Conservation (phyloP, 441 rosid species). For the Dalechampia spathulata region DNA sequence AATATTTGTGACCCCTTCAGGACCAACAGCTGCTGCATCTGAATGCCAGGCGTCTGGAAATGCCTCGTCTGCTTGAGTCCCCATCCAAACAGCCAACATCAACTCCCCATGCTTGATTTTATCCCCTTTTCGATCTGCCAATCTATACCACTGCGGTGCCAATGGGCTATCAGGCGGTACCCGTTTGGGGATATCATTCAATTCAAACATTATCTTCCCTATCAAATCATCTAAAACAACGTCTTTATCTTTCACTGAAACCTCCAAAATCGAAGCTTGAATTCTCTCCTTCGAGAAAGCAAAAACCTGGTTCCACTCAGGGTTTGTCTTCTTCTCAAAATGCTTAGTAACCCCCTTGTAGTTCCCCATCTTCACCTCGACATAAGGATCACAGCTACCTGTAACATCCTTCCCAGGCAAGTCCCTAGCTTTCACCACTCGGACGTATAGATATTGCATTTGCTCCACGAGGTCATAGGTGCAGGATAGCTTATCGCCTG, state of each 20-base stretch:
- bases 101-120: constrained; percentile 68
- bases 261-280: constrained; percentile 79
- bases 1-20: constrained; percentile 64
- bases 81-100: constrained; percentile 90
- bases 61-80: too few relatives aligned
- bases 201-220: constrained; percentile 63
- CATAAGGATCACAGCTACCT: too few relatives aligned
- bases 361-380: too few relatives aligned
- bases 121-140: constrained; percentile 65
- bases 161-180: constrained; percentile 89
- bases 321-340: too few relatives aligned
- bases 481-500: too few relatives aligned
- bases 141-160: constrained; percentile 92
- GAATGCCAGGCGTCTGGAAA: constrained; percentile 95
- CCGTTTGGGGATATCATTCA: constrained; percentile 72
- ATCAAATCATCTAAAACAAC: constrained; percentile 65
- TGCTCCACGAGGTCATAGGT: too few relatives aligned
- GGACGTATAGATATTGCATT: too few relatives aligned
- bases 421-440: too few relatives aligned
- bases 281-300: constrained; percentile 84
- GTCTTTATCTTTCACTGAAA: constrained; percentile 75
- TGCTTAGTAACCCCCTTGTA: too few relatives aligned
- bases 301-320: too few relatives aligned
- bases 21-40: constrained; percentile 59
- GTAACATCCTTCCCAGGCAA: too few relatives aligned